Base-by-base conservation (phyloP, 306 rosid species). In the Mimosa bimucronata region DNA sequence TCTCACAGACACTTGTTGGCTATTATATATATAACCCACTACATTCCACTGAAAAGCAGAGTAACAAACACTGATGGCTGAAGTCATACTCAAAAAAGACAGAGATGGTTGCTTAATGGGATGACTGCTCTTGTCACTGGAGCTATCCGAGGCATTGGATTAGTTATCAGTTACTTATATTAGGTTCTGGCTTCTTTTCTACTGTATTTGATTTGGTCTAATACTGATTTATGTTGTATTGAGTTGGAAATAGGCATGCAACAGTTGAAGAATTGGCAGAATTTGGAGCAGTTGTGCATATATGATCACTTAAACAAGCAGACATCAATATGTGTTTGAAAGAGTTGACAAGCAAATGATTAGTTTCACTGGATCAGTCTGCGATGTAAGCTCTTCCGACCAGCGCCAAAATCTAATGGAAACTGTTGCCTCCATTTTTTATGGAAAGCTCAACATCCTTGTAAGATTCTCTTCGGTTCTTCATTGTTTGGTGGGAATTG, bases 71-170 rank as follows among this genome's bases (percentile, higher is more conserved):
- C n/a, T n/a, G n/a, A n/a, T n/a, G n/a, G n/a, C n/a, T n/a, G n/a
- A n/a, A n/a, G n/a, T n/a, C n/a, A n/a, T n/a, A n/a, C n/a, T n/a
- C n/a, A n/a, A n/a, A n/a, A n/a, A n/a, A n/a, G n/a, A n/a, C n/a
- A n/a, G n/a, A n/a, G n/a, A n/a, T n/a, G n/a, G n/a, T n/a, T n/a
- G n/a, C n/a, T n/a, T n/a, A n/a, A n/a, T n/a, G n/a, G n/a, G n/a
- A n/a, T n/a, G n/a, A n/a, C 87, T 6, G 85, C 89, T 68, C 79
- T 83, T 3, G 87, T 86, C 0, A 83, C 89, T 0, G 85, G 87
- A 0, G 89, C 81, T 64, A 77, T 68, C 19, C 13, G 75, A 48
- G 89, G 89, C 46, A 83, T 83, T 5, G 87, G 89, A 83, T 86
- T 2, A 0, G 62, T 76, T 15, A 6, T n/a, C 6, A 45, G 9